Conservation (phyloP, 108 stramenopile species). For the Cyclotella kingstonii region DNA sequence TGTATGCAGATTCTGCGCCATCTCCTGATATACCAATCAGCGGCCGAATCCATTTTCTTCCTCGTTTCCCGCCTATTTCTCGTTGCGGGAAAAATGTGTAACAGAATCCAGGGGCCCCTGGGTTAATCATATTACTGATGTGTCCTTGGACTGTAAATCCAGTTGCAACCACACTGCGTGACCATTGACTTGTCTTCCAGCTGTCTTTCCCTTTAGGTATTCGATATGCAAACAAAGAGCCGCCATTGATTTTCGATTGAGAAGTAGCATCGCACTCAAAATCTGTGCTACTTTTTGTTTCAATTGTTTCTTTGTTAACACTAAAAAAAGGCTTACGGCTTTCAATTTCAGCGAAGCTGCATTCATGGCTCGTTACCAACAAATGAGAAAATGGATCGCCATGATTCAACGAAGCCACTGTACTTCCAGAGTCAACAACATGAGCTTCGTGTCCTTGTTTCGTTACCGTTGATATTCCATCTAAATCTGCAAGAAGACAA, state of each 20-base stretch:
- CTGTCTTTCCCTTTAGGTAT: conserved; percentile 58
- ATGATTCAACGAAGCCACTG: conserved; percentile 50
- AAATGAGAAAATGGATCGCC: conserved; percentile 78
- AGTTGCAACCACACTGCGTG: conserved; percentile 76
- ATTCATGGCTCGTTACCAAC: conserved; percentile 78
- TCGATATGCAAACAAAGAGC: conserved; percentile 88
- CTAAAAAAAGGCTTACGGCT: too few species aligned
- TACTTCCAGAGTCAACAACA: conserved; percentile 78
- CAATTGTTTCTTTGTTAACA: neutral
- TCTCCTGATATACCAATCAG: conserved; percentile 93
- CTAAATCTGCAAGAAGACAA: conserved; percentile 81
- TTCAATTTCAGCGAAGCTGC: too few species aligned
- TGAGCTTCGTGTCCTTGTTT: neutral
- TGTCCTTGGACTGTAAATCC: conserved; percentile 89
- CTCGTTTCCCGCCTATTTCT: conserved; percentile 47
- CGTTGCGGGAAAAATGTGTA: conserved; percentile 88
- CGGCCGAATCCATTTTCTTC: conserved; percentile 63
- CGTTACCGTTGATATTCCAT: conserved; percentile 31
- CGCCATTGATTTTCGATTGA: conserved; percentile 67
- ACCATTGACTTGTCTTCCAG: conserved; percentile 83
- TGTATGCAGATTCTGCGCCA: conserved; percentile 95
- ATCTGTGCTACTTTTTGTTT: too few species aligned
- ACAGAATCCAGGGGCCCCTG: conserved; percentile 93
- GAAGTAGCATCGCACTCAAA: too few species aligned
- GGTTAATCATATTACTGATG: conserved; percentile 89